phyloP scores from a whole-genome alignment of 2,329 filamentous ascomycete species.

The Mycosphaerella arachidis region DNA sequence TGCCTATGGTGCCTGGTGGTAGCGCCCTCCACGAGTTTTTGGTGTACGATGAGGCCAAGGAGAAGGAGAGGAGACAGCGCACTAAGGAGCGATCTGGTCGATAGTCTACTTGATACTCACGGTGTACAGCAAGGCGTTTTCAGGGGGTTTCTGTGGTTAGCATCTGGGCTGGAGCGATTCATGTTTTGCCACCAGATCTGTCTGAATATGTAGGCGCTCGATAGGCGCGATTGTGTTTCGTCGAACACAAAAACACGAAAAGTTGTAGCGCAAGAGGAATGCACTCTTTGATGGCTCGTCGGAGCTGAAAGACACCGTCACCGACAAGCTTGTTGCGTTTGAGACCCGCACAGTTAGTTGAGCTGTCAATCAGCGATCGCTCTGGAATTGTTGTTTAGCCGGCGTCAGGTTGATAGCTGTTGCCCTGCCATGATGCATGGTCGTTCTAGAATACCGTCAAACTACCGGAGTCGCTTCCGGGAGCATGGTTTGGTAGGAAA shows the following conservation, averaged over 20 bases:
- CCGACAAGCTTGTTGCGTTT: background rate
- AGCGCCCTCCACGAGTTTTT: conserved; percentile 88
- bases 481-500: background rate
- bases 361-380: background rate
- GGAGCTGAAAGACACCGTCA: background rate
- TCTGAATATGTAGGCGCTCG: background rate
- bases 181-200: background rate
- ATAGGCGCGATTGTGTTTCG: background rate
- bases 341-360: background rate
- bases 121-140: background rate
- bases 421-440: conserved; percentile 1
- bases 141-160: background rate
- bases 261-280: background rate
- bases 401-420: background rate
- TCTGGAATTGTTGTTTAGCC: background rate
- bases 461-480: background rate
- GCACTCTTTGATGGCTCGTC: background rate
- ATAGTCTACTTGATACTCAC: conserved; percentile 15
- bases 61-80: conserved; percentile 36
- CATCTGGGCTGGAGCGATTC: background rate
- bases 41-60: conserved; percentile 68
- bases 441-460: conserved; percentile 1
- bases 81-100: conserved; percentile 37
- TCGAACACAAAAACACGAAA: background rate
- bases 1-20: conserved; percentile 93